Conservation (phyloP, 345 rosid genomes). For the Eucalyptus sp. region DNA sequence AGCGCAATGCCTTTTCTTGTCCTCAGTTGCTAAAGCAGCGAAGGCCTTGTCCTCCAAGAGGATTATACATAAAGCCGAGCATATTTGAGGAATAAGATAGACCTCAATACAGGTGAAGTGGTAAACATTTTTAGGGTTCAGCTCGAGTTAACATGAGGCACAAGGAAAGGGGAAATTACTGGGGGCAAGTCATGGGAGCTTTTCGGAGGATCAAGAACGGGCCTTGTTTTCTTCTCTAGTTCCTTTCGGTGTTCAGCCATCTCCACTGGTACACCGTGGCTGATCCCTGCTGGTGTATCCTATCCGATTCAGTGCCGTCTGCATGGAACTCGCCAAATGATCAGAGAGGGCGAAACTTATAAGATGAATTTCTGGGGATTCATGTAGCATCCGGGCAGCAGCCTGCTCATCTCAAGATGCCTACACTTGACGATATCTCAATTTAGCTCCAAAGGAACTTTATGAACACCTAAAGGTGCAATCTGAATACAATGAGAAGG, state of each 20-base stretch:
- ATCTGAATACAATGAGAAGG: neutral
- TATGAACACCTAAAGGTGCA: neutral
- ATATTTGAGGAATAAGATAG: neutral
- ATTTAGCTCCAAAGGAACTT: neutral
- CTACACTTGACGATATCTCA: neutral
- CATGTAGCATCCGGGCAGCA: neutral
- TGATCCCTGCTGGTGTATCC: conserved; percentile 74
- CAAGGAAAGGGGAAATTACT: conserved; percentile 12
- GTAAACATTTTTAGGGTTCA: neutral
- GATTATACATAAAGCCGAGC: neutral
- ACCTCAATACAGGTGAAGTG: neutral
- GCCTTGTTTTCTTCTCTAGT: conserved; percentile 74
- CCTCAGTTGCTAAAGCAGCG: conserved; percentile 86
- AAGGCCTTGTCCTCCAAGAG: conserved; percentile 67
- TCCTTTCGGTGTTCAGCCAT: conserved; percentile 79
- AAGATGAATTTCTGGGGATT: neutral
- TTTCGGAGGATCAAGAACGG: conserved; percentile 69
- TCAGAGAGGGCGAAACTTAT: neutral
- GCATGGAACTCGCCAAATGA: neutral
- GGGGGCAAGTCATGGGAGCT: conserved; percentile 95
- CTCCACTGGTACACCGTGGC: conserved; percentile 69
- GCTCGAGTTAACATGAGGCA: neutral
- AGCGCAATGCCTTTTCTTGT: conserved; percentile 76
- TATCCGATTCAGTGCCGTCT: conserved; percentile 73
- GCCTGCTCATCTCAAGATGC: neutral